phyloP scores from a whole-genome alignment of 176 grass and related monocot genomes.

The Eremochloa ophiuroides region DNA sequence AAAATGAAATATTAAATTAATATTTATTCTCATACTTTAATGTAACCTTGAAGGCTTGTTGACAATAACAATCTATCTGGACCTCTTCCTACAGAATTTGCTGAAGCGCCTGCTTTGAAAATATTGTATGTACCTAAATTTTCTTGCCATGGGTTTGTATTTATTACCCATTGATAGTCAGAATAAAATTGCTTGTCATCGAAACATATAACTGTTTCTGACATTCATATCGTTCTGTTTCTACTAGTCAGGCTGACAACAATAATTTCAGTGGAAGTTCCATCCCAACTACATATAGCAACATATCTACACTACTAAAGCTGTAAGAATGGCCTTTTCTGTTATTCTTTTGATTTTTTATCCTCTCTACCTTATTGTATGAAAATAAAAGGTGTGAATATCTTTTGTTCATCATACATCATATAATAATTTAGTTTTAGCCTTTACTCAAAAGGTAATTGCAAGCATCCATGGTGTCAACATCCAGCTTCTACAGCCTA shows the following conservation, averaged over 20 bases:
- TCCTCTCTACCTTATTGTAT: neutral
- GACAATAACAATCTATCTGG: constrained; percentile 75
- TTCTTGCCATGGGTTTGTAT: constrained; percentile 13
- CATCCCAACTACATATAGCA: constrained; percentile 67
- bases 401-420: neutral
- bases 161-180: constrained; percentile 24
- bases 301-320: constrained; percentile 71
- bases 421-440: constrained; percentile 3
- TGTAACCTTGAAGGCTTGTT: constrained; percentile 54
- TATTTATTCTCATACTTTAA: constrained; percentile 3
- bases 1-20: neutral
- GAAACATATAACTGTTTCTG: constrained; percentile 12
- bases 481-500: neutral
- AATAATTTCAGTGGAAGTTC: constrained; percentile 90
- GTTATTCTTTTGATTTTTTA: constrained; percentile 19
- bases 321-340: constrained; percentile 55
- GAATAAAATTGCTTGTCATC: constrained; percentile 17
- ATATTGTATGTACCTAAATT: constrained; percentile 60
- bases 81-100: constrained; percentile 63
- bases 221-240: constrained; percentile 36
- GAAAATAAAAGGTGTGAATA: neutral
- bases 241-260: constrained; percentile 92
- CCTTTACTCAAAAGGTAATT: neutral
- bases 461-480: neutral
- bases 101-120: constrained; percentile 46